Evolutionary conservation across 1,139 yeast species (phyloP).

Genomic region (Diutina sp.): DNA sequence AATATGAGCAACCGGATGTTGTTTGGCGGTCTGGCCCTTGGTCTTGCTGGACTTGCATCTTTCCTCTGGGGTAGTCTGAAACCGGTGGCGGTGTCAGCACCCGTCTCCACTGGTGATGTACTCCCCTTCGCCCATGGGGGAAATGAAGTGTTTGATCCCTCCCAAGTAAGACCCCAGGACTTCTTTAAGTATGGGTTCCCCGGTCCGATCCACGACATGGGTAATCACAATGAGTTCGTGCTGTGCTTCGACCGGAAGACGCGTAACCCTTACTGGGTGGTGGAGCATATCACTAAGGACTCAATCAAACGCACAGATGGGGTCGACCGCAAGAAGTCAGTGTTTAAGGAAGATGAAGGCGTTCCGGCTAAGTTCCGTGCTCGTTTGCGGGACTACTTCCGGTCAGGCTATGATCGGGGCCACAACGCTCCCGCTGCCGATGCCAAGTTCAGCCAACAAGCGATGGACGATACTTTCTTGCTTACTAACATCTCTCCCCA

Average conservation of each 20-base stretch:
- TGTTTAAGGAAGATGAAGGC: conserved; percentile 78
- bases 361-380: conserved; percentile 72
- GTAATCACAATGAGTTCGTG: conserved; percentile 60
- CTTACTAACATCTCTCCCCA: conserved; percentile 92
- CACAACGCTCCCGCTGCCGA: conserved; percentile 98
- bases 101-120: neutral
- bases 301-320: conserved; percentile 38
- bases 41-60: neutral
- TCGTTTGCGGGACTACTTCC: conserved; percentile 69
- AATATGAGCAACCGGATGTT: conserved; percentile 2
- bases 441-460: conserved; percentile 77
- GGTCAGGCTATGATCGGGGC: conserved; percentile 95
- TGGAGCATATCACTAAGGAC: conserved; percentile 80
- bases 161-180: conserved; percentile 48
- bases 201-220: conserved; percentile 83
- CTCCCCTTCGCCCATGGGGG: neutral
- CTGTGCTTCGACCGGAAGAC: conserved; percentile 79
- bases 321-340: conserved; percentile 68
- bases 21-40: conserved; percentile 1
- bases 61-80: neutral
- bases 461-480: conserved; percentile 90
- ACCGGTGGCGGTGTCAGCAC: neutral
- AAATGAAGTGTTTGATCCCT: conserved; percentile 4
- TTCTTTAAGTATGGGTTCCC: conserved; percentile 89
- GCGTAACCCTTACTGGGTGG: conserved; percentile 78